Evolutionary conservation across 169 alveolate genomes (phyloP), one percentile per base, ranked within the genome.

Genomic region (Eimeria falciformis): DNA sequence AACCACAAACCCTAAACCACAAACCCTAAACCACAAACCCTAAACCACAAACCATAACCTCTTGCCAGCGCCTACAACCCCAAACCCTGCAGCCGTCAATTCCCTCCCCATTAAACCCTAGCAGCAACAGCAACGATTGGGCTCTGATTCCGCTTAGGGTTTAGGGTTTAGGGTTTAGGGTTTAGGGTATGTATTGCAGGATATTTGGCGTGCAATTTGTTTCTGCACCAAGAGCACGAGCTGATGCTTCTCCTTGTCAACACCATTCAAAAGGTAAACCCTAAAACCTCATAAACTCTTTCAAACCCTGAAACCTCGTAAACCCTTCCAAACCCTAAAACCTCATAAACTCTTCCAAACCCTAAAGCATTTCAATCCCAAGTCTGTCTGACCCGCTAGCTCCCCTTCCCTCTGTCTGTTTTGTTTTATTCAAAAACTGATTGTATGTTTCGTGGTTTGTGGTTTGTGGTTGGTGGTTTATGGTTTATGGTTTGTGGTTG

Each of bases 121-220:
- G 1, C 85, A 2, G 85, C 85, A 75, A 43, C 85, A 75, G 85
- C 85, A n/a, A 21, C 83, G 43, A 5, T 12, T 27, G 12, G 68
- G 66, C 5, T 50, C 37, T 14, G 58, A 0, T 55, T 45, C 27
- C 21, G 25, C 18, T 33, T 56, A 79, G 75, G 82, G 82, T 71
- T 71, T 71, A 71, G 82, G 82, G 82, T 33, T 71, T 71, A 47
- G 78, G 62, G 62, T 5, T 33, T 47, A 27, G 75, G 75, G 83
- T 47, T 66, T 69, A 14, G 62, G 65, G 78, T n/a, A 29, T 29
- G 50, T 17, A 17, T 65, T 43, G 47, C 94, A 25, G 99, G 99
- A 12, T 98, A 98, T 92, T 93, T 97, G 83, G 98, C 99, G 25
- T 97, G 99, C 90, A 94, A 98, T 73, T 94, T 97, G 46, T 97